Evolutionary conservation across 2,329 filamentous ascomycete genomes (phyloP).

Genomic region (Nemania serpens): DNA sequence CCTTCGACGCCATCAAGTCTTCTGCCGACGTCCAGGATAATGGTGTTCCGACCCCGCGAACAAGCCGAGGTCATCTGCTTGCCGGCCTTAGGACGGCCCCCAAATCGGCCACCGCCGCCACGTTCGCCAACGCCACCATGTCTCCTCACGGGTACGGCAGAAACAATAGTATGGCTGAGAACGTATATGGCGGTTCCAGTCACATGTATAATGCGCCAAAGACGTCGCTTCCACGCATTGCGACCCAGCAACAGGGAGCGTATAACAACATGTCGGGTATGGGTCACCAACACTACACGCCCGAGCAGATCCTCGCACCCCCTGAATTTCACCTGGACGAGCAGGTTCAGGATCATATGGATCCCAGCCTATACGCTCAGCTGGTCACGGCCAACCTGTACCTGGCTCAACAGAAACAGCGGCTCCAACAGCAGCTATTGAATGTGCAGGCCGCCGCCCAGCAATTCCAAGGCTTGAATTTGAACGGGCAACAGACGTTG

Average conservation of each 20-base stretch:
- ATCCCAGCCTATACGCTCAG: slow-evolving; percentile 85
- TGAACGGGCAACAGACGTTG: slow-evolving; percentile 53
- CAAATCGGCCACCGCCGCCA: slow-evolving; percentile 76
- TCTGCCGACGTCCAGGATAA: slow-evolving; percentile 70
- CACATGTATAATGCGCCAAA: slow-evolving; percentile 55
- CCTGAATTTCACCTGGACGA: slow-evolving; percentile 77
- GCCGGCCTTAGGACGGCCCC: slow-evolving; percentile 92
- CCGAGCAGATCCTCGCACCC: slow-evolving; percentile 88
- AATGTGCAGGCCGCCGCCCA: slow-evolving; percentile 82
- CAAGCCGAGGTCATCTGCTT: slow-evolving; percentile 91
- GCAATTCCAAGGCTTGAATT: slow-evolving; percentile 77
- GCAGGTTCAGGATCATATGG: slow-evolving; percentile 73
- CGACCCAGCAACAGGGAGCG: slow-evolving; percentile 41
- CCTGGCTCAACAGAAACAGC: slow-evolving; percentile 91
- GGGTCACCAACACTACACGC: slow-evolving; percentile 65
- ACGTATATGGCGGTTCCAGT: slow-evolving; percentile 52
- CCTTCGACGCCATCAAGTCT: slow-evolving; percentile 72
- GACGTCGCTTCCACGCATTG: slow-evolving; percentile 57
- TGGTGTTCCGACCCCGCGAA: slow-evolving; percentile 80
- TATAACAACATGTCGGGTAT: slow-evolving; percentile 38
- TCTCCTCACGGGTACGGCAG: slow-evolving; percentile 47
- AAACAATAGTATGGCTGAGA: slow-evolving; percentile 51
- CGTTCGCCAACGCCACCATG: slow-evolving; percentile 60
- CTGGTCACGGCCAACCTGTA: slow-evolving; percentile 90
- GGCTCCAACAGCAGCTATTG: slow-evolving; percentile 89